Base-by-base conservation (phyloP, 441 rosid genomes). In the Croton laevigatus region DNA sequence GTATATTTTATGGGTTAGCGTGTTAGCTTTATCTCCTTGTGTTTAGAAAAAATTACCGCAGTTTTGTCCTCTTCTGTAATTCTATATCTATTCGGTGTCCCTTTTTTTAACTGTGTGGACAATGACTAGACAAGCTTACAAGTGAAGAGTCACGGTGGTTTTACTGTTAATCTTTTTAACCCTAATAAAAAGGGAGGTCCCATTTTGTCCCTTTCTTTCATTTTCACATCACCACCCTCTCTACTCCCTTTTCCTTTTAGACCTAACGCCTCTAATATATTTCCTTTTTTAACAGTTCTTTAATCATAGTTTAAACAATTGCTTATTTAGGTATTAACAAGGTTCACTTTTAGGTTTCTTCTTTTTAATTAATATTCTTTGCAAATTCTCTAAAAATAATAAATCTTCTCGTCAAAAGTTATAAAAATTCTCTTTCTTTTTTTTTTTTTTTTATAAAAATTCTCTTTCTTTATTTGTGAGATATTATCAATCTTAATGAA, bases 81-180 rank as follows among this genome's bases (percentile, higher is more conserved):
- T 20, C 3, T 20, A 16, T 38, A 6, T 20, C 6, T 20, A 16
- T 38, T 13, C 13, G 6, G 0, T 12, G 4, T 40, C 8, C 11
- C 11, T n/a, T 38, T 16, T 3, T 16, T 14, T n/a, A 71, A 75
- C 55, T 71, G 46, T 61, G 52, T 57, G 37, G 79, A 78, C 65
- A 76, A 75, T 62, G 75, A 75, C 70, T 23, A 73, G 80, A 81
- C 89, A 83, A 66, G 86, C 81, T 68, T 83, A 45, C 71, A 71
- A 36, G 66, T 66, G 83, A 82, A 83, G 86, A 61, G 42, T 73
- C 80, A 49, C 66, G 48, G 6, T 27, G 32, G 32, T 27, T 51
- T 72, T 32, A 40, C 62, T n/a, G 72, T 70, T 48, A 46, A 6
- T n/a, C 71, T 9, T 5, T 10, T 22, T 45, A 1, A 68, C 53